Conservation (phyloP, 2,329 filamentous ascomycete species). For the Botryotinia globosa region DNA sequence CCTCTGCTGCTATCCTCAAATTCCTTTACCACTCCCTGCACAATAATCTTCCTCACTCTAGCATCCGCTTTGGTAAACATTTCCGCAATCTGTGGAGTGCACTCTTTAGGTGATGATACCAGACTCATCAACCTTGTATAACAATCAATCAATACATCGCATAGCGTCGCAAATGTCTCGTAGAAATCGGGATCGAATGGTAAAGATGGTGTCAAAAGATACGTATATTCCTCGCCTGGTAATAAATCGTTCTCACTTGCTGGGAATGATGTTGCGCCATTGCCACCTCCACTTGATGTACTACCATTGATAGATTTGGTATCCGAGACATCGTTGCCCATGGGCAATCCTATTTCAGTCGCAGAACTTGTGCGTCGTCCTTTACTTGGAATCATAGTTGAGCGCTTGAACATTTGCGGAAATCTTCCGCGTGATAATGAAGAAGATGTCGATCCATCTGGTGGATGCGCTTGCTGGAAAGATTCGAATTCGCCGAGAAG, state of each 20-base stretch:
- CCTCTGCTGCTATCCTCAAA: conserved; percentile 84
- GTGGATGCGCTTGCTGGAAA: conserved; percentile 82
- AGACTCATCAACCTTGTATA: conserved; percentile 77
- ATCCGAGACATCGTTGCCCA: conserved; percentile 48
- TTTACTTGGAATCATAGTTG: conserved; percentile 51
- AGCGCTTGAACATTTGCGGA: conserved; percentile 77
- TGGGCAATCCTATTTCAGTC: conserved; percentile 56
- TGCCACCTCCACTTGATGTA: conserved; percentile 40
- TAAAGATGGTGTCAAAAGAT: conserved; percentile 84
- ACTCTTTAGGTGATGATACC: conserved; percentile 71
- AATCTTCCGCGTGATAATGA: conserved; percentile 75
- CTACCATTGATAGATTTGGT: conserved; percentile 45
- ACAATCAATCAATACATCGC: conserved; percentile 90
- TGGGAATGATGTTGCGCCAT: conserved; percentile 45
- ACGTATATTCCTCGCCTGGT: conserved; percentile 82
- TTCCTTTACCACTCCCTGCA: conserved; percentile 83
- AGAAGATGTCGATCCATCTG: conserved; percentile 62
- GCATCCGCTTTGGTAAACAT: conserved; percentile 87
- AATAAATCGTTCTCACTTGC: conserved; percentile 64
- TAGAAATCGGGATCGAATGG: conserved; percentile 98
- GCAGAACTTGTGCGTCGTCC: conserved; percentile 56
- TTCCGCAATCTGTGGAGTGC: conserved; percentile 69
- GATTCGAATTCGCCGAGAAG: conserved; percentile 90
- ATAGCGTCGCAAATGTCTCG: conserved; percentile 92
- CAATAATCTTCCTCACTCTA: conserved; percentile 81